Evolutionary conservation across 768 basidiomycete species (phyloP).

Genomic region (Rubroboletus satanas): DNA sequence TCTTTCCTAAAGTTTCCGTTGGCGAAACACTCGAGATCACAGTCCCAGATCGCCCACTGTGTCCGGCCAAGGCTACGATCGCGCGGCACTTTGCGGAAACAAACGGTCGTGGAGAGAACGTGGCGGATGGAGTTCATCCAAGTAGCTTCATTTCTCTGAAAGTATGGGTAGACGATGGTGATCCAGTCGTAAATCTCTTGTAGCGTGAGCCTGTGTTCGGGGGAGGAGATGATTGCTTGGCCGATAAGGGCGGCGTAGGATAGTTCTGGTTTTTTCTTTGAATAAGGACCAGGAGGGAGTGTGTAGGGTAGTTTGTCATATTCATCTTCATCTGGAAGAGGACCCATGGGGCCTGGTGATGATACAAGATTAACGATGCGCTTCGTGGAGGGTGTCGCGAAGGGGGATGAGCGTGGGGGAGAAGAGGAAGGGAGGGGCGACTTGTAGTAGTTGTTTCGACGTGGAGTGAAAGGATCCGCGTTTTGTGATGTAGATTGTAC

Average conservation of each 20-base stretch:
- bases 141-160: slow-evolving; percentile 87
- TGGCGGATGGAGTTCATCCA: slow-evolving; percentile 99
- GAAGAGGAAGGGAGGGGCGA: slow-evolving; percentile 61
- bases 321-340: slow-evolving; percentile 59
- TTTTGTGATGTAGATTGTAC: slow-evolving; percentile 31
- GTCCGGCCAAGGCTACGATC: slow-evolving; percentile 77
- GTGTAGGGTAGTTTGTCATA: slow-evolving; percentile 67
- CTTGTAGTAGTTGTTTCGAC: slow-evolving; percentile 38
- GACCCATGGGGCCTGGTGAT: slow-evolving; percentile 77
- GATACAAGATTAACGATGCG: slow-evolving; percentile 71
- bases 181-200: slow-evolving; percentile 98
- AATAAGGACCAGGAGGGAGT: slow-evolving; percentile 83
- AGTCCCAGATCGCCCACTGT: slow-evolving; percentile 83
- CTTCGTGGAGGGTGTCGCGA: slow-evolving; percentile 55
- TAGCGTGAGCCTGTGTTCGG: slow-evolving; percentile 79
- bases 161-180: slow-evolving; percentile 88
- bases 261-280: slow-evolving; percentile 71
- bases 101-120: slow-evolving; percentile 87
- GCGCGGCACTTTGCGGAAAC: slow-evolving; percentile 82
- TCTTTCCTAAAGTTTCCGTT: slow-evolving; percentile 79
- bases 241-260: slow-evolving; percentile 97
- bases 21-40: slow-evolving; percentile 77
- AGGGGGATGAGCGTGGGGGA: slow-evolving; percentile 54
- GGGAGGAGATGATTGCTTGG: slow-evolving; percentile 85
- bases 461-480: slow-evolving; percentile 49